Conservation (phyloP, 2,329 filamentous ascomycete species). For the Didymellaceae sp. region DNA sequence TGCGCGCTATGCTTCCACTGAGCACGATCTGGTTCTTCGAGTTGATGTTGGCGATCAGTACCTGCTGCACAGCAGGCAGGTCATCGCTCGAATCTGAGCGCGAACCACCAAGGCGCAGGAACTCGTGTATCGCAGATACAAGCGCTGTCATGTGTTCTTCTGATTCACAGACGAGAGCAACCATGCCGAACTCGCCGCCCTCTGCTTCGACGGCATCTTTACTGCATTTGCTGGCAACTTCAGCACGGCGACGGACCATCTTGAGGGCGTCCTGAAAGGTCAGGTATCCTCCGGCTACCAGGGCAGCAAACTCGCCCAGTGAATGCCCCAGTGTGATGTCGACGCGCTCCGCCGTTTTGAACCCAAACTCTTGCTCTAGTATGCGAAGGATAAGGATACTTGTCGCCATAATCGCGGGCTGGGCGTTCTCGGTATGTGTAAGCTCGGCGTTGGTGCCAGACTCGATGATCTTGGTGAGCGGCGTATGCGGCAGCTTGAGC, state of each 20-base stretch:
- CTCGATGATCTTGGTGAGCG: slow-evolving; percentile 76
- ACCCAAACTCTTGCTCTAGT: slow-evolving; percentile 83
- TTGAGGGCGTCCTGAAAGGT: slow-evolving; percentile 77
- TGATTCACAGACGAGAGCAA: slow-evolving; percentile 83
- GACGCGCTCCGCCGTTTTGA: slow-evolving; percentile 71
- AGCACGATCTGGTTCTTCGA: slow-evolving; percentile 96
- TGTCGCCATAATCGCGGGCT: slow-evolving; percentile 95
- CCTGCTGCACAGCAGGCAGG: slow-evolving; percentile 80
- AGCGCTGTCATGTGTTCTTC: slow-evolving; percentile 74
- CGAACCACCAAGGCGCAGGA: slow-evolving; percentile 72
- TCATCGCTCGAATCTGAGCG: slow-evolving; percentile 69
- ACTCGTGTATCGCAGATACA: slow-evolving; percentile 77
- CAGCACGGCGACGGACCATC: slow-evolving; percentile 78
- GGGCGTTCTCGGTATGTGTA: slow-evolving; percentile 83
- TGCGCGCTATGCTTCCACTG: slow-evolving; percentile 82
- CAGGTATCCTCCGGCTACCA: slow-evolving; percentile 84
- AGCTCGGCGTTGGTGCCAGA: slow-evolving; percentile 78
- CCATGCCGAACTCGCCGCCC: slow-evolving; percentile 90
- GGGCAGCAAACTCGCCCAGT: slow-evolving; percentile 88
- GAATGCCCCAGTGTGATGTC: slow-evolving; percentile 90
- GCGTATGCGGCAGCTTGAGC: slow-evolving; percentile 65
- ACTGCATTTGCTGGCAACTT: slow-evolving; percentile 82
- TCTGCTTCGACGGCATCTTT: slow-evolving; percentile 67
- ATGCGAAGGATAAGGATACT: slow-evolving; percentile 88
- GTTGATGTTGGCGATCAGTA: slow-evolving; percentile 92